A percentile compares a stretch with the other conserved stretches of the same genome.
Evolutionary conservation across 306 rosid genomes (phyloP).

Genomic region (Ormosia emarginata): DNA sequence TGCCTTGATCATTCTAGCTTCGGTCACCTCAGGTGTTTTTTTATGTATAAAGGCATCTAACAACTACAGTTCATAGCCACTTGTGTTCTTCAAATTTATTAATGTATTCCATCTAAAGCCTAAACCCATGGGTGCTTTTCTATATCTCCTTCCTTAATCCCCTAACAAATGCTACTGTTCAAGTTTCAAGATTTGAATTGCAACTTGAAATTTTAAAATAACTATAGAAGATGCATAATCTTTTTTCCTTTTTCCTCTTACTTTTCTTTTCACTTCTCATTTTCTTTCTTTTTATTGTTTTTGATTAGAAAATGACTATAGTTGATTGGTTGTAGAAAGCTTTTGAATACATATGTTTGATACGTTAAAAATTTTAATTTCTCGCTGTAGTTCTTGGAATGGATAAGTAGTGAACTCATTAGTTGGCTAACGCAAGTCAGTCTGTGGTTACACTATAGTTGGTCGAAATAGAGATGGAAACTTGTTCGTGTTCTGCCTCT

Average conservation of each 20-base stretch:
- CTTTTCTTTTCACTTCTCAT: not conserved
- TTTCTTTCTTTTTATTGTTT: not conserved
- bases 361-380: not conserved
- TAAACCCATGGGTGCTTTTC: not conserved
- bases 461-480: not conserved
- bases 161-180: not conserved
- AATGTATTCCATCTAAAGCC: not conserved
- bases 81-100: not conserved
- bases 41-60: slow-evolving; percentile 32
- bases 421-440: not conserved
- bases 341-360: not conserved
- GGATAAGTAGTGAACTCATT: not conserved
- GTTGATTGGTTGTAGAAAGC: not conserved
- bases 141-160: not conserved
- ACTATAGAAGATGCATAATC: not conserved
- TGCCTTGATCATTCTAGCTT: slow-evolving; percentile 39
- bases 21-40: slow-evolving; percentile 46
- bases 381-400: not conserved
- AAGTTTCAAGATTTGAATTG: not conserved
- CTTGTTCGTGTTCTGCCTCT: not conserved
- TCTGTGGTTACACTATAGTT: not conserved
- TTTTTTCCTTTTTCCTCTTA: not conserved
- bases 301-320: not conserved
- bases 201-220: not conserved
- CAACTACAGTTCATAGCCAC: slow-evolving; percentile 25